Conservation (phyloP, 257 asterid species). For the Forsythia suspensa region DNA sequence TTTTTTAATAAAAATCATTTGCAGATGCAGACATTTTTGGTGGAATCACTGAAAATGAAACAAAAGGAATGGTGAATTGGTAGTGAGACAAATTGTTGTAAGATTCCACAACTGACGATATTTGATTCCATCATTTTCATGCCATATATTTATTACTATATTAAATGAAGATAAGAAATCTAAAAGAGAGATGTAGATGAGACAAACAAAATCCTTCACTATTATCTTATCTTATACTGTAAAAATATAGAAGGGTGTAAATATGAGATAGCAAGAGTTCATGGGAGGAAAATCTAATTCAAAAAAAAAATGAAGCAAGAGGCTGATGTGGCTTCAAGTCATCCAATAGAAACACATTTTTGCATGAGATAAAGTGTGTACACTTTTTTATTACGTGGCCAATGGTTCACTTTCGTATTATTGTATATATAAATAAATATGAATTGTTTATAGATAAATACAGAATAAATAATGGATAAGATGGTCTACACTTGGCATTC, state of each 20-base stretch:
- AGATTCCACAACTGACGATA: background rate
- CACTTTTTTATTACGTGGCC: background rate
- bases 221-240: background rate
- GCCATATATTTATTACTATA: background rate
- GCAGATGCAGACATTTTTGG: background rate
- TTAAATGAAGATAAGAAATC: background rate
- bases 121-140: background rate
- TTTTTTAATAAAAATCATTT: no score
- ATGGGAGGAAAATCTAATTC: background rate
- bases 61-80: background rate
- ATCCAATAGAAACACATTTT: background rate
- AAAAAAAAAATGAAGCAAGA: background rate
- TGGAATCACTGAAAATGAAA: conserved; percentile 6
- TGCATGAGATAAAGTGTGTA: background rate
- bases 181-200: background rate
- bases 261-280: background rate
- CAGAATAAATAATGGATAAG: background rate
- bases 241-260: background rate
- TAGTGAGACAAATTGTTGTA: background rate
- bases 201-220: background rate
- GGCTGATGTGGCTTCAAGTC: background rate
- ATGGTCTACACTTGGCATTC: background rate
- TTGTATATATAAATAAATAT: no score
- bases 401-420: no score
- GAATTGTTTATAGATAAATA: no score